phyloP scores from a whole-genome alignment of 2,329 filamentous ascomycete genomes.

The Whalleya microplaca region DNA sequence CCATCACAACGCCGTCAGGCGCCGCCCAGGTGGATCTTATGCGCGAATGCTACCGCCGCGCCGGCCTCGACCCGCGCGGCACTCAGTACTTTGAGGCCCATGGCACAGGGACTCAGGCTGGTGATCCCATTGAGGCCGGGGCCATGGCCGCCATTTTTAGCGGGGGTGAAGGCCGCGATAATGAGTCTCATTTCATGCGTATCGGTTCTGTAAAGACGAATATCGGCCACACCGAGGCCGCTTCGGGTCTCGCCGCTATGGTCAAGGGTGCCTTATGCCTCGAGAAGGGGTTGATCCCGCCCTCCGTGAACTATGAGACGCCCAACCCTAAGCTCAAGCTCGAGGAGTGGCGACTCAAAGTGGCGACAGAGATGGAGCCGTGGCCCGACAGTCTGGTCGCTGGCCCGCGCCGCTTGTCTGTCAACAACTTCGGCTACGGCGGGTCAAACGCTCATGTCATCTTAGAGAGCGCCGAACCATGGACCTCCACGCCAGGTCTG shows the following conservation, averaged over 20 bases:
- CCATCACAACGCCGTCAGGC: slow-evolving; percentile 48
- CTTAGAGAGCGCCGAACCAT: not conserved
- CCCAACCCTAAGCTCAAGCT: slow-evolving; percentile 26
- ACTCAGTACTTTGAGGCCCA: slow-evolving; percentile 33
- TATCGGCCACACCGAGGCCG: slow-evolving; percentile 27
- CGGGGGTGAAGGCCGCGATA: not conserved
- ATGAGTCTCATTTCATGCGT: no score
- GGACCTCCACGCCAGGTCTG: not conserved
- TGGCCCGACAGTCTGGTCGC: slow-evolving; percentile 13
- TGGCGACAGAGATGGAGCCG: slow-evolving; percentile 11
- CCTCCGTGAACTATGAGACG: slow-evolving; percentile 11
- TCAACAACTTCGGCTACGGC: slow-evolving; percentile 32
- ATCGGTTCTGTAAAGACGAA: slow-evolving; percentile 26
- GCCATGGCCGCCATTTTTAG: slow-evolving; percentile 13
- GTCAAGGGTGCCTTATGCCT: slow-evolving; percentile 25
- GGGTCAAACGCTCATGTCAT: slow-evolving; percentile 2
- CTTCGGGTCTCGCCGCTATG: slow-evolving; percentile 22
- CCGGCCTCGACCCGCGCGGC: slow-evolving; percentile 31
- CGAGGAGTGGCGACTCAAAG: slow-evolving; percentile 28
- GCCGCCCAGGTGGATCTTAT: slow-evolving; percentile 33
- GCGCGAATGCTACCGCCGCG: slow-evolving; percentile 33
- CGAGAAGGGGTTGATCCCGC: slow-evolving; percentile 19
- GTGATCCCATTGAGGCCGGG: slow-evolving; percentile 33
- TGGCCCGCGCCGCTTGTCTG: slow-evolving; percentile 14
- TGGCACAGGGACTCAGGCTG: slow-evolving; percentile 30